Conservation (phyloP, 2,329 filamentous ascomycete species). For the Phialophora macrospora region DNA sequence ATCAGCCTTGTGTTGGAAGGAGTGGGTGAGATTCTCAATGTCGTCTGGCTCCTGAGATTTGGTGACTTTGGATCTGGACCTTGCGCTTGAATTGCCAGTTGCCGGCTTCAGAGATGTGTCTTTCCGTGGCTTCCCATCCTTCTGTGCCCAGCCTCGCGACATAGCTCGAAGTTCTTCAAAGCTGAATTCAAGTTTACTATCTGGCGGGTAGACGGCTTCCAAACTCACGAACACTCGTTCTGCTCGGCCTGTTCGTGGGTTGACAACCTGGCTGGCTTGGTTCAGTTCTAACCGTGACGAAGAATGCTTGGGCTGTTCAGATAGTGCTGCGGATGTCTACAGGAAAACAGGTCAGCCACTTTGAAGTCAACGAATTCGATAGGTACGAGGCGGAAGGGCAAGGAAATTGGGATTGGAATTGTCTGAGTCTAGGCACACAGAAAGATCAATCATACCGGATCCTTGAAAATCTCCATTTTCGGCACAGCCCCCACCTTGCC, state of each 20-base stretch:
- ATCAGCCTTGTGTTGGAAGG: conserved; percentile 31
- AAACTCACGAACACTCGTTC: conserved; percentile 89
- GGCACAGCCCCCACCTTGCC: conserved; percentile 76
- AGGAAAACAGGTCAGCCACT: conserved; percentile 39
- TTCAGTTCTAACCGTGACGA: conserved; percentile 65
- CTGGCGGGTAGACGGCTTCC: conserved; percentile 79
- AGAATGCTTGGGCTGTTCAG: conserved; percentile 43
- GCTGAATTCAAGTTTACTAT: conserved; percentile 75
- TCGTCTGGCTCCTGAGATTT: conserved; percentile 42
- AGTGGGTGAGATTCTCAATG: conserved; percentile 36
- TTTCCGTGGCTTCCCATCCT: conserved; percentile 55
- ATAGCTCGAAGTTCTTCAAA: conserved; percentile 90
- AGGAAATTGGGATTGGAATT: conserved; percentile 25
- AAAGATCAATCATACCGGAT: conserved; percentile 76
- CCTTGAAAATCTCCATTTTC: conserved; percentile 93
- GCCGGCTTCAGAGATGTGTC: conserved; percentile 7
- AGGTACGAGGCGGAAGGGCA: conserved; percentile 1
- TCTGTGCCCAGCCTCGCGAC: conserved; percentile 69
- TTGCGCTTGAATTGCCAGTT: conserved; percentile 20
- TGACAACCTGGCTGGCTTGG: conserved; percentile 79
- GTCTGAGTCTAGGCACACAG: conserved; percentile 40
- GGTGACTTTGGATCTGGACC: conserved; percentile 15
- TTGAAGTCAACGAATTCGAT: neutral
- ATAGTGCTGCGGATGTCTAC: conserved; percentile 50
- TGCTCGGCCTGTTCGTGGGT: conserved; percentile 78